Evolutionary conservation across 768 basidiomycete genomes (phyloP).

Genomic region (Suillus variegatus): DNA sequence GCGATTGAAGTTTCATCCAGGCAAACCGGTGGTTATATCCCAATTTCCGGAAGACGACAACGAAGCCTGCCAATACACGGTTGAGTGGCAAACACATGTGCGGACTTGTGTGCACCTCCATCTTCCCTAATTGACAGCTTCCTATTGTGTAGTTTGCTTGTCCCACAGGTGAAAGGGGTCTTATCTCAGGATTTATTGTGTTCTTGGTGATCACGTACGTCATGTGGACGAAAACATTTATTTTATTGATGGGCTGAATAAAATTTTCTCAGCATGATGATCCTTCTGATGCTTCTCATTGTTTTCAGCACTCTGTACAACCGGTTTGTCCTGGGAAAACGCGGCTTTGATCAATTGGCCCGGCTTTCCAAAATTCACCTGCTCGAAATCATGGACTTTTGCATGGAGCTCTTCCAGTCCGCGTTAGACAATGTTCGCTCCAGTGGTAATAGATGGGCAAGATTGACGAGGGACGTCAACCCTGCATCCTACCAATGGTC

Average conservation of each 20-base stretch:
- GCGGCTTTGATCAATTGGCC: conserved; percentile 75
- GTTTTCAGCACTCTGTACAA: conserved; percentile 75
- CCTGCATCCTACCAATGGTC: conserved; percentile 32
- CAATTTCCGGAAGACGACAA: conserved; percentile 66
- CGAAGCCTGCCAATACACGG: conserved; percentile 70
- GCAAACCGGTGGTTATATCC: conserved; percentile 57
- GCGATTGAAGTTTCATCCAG: conserved; percentile 22
- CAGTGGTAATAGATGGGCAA: conserved; percentile 20
- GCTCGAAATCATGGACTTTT: conserved; percentile 24
- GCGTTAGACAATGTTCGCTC: conserved; percentile 14
- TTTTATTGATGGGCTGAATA: not conserved
- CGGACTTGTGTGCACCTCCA: conserved; percentile 19
- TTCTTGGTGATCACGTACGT: conserved; percentile 63
- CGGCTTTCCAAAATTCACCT: conserved; percentile 44
- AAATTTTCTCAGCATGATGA: conserved; percentile 44
- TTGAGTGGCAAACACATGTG: conserved; percentile 87
- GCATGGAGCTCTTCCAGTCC: conserved; percentile 19
- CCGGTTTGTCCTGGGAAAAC: conserved; percentile 69
- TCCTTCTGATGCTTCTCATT: conserved; percentile 64
- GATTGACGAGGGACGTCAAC: conserved; percentile 18
- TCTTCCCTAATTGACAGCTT: not conserved
- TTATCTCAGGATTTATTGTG: conserved; percentile 52
- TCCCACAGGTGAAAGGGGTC: conserved; percentile 58
- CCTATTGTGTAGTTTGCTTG: conserved; percentile 60
- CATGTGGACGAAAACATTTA: not conserved